These are phyloP conservation scores for Oryza nivara DNA, from an alignment of 176 grass and related monocot genomes.

Conservation along the genomic window DNA sequence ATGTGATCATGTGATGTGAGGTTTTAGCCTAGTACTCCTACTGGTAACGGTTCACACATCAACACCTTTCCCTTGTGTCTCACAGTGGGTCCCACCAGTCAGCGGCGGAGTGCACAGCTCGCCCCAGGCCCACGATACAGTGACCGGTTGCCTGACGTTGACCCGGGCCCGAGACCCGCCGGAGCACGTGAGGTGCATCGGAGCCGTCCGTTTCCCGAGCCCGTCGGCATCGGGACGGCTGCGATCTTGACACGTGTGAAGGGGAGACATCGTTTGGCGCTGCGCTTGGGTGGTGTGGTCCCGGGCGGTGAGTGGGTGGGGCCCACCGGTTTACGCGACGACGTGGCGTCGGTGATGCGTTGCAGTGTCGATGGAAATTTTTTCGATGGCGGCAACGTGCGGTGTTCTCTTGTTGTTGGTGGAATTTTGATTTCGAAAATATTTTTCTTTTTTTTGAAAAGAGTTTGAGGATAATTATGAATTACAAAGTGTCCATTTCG, in stretches of 20 bases:
- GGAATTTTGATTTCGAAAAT: too few relatives aligned
- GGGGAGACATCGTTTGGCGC: not conserved
- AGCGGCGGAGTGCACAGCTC: not conserved
- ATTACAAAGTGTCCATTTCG: not conserved
- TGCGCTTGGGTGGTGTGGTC: not conserved
- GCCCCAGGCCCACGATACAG: not conserved
- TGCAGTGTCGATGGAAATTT: too few relatives aligned
- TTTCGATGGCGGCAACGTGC: too few relatives aligned
- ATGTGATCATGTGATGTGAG: slow-evolving; percentile 41
- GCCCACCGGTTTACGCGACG: not conserved
- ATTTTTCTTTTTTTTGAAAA: too few relatives aligned
- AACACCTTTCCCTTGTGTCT: slow-evolving; percentile 1
- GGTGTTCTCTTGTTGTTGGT: too few relatives aligned
- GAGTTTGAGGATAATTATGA: not conserved
- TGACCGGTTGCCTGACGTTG: slow-evolving; percentile 8
- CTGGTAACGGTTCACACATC: slow-evolving; percentile 9
- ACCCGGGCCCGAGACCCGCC: slow-evolving; percentile 3
- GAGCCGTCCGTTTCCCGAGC: not conserved
- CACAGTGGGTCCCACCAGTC: slow-evolving; percentile 1
- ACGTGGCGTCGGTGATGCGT: not conserved
- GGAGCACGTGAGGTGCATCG: not conserved
- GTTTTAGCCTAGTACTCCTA: not conserved
- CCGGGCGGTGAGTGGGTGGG: not conserved
- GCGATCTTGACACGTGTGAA: not conserved
- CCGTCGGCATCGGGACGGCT: not conserved